These are phyloP conservation scores for Taphrina flavorubra DNA, from an alignment of 1,139 yeast genomes.

Conservation along the genomic window DNA sequence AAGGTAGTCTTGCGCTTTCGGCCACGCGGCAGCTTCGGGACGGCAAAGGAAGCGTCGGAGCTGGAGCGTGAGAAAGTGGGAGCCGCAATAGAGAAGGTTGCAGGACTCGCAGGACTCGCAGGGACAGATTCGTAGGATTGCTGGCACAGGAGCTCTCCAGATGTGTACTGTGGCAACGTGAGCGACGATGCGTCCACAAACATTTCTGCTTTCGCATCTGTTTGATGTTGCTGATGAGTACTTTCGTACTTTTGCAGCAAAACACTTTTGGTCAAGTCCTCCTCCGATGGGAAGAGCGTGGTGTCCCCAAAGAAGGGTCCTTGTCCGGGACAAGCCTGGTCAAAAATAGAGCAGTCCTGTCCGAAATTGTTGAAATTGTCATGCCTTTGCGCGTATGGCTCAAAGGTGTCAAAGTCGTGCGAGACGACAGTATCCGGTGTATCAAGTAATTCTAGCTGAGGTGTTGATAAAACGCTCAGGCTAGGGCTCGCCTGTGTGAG, in stretches of 20 bases:
- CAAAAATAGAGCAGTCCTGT: slow-evolving; percentile 6
- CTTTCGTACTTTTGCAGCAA: slow-evolving; percentile 1
- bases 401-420: slow-evolving; percentile 14
- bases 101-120: background rate
- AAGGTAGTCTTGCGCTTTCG: slow-evolving; percentile 16
- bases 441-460: slow-evolving; percentile 14
- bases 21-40: slow-evolving; percentile 21
- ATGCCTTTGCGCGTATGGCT: background rate
- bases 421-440: slow-evolving; percentile 22
- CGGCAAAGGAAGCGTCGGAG: slow-evolving; percentile 18
- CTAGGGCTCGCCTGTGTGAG: slow-evolving; percentile 2
- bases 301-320: slow-evolving; percentile 2
- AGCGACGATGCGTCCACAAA: slow-evolving; percentile 22
- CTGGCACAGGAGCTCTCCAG: background rate
- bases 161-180: background rate
- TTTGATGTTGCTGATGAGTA: background rate
- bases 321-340: background rate
- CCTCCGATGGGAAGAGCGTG: slow-evolving; percentile 9
- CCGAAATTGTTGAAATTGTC: slow-evolving; percentile 9
- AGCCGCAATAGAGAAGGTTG: background rate
- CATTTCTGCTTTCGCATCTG: background rate
- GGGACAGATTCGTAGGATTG: background rate
- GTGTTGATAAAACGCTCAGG: slow-evolving; percentile 16
- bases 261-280: background rate
- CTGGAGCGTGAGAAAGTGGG: slow-evolving; percentile 15